Conservation (phyloP, 768 basidiomycete genomes). For the Russula sp. region DNA sequence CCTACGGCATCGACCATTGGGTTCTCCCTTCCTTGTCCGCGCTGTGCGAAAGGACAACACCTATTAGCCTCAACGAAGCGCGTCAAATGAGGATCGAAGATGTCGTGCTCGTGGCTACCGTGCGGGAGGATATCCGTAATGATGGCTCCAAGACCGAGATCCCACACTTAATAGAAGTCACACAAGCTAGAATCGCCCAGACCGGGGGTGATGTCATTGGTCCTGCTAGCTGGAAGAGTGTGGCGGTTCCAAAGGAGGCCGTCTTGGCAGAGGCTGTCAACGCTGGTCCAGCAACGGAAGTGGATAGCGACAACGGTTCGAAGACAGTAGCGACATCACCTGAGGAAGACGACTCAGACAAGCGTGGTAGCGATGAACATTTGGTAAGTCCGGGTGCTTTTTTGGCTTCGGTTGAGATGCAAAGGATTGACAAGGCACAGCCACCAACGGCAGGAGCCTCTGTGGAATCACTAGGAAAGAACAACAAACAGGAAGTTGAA, state of each 20-base stretch:
- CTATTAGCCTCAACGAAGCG: constrained; percentile 19
- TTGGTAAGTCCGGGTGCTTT: constrained; percentile 1
- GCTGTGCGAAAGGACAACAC: constrained; percentile 19
- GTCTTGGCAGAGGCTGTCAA: not conserved
- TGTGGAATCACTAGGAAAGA: not conserved
- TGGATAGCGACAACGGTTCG: constrained; percentile 1
- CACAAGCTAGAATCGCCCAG: not conserved
- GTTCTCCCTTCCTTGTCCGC: constrained; percentile 22
- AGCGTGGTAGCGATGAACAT: not conserved
- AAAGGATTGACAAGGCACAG: not conserved
- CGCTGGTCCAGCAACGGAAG: not conserved
- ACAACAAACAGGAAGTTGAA: constrained; percentile 1
- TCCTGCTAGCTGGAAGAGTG: not conserved
- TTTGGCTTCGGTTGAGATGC: not conserved
- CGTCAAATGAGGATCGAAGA: constrained; percentile 21
- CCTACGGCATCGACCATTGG: constrained; percentile 25
- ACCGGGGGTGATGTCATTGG: not conserved
- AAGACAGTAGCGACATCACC: not conserved
- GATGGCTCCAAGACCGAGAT: constrained; percentile 1
- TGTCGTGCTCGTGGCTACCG: constrained; percentile 23
- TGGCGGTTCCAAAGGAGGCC: not conserved
- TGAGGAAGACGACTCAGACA: not conserved
- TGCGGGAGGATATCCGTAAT: constrained; percentile 26
- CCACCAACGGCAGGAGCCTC: not conserved
- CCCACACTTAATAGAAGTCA: constrained; percentile 9